A percentile compares a stretch with the other conserved stretches of the same genome.
phyloP scores from a whole-genome alignment of 2,329 filamentous ascomycete species.

The Xylariaceae sp. region DNA sequence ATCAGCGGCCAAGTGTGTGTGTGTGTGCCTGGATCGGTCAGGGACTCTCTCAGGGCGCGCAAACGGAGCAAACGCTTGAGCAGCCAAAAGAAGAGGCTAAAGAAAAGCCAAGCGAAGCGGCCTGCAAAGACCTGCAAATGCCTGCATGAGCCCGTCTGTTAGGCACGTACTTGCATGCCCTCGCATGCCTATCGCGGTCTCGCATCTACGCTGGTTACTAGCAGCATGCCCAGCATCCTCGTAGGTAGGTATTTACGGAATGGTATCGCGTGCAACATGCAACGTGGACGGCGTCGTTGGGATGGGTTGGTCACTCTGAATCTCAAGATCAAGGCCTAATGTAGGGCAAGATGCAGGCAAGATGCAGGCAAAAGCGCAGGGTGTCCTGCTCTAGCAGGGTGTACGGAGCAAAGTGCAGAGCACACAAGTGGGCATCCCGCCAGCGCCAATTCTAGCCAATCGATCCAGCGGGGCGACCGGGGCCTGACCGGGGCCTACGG shows the following conservation, averaged over 20 bases:
- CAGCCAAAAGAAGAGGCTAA: conserved; percentile 12
- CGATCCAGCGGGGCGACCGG: not conserved
- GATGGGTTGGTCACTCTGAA: conserved; percentile 25
- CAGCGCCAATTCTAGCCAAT: not conserved
- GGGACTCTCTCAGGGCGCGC: conserved; percentile 5
- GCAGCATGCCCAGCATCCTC: not conserved
- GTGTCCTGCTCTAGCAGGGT: too few relatives aligned
- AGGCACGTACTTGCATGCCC: not conserved
- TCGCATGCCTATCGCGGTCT: not conserved
- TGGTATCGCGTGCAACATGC: conserved; percentile 34
- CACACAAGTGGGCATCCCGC: not conserved
- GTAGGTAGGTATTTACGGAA: not conserved
- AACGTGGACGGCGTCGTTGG: conserved; percentile 37
- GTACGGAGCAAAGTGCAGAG: too few relatives aligned
- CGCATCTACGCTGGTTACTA: too few relatives aligned
- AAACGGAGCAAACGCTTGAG: conserved; percentile 23
- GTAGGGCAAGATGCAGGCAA: conserved; percentile 1
- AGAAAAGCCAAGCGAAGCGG: conserved; percentile 8
- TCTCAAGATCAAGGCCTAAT: conserved; percentile 16
- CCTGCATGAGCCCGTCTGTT: conserved; percentile 22
- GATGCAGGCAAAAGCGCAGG: too few relatives aligned
- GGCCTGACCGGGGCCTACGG: not conserved
- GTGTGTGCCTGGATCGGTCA: conserved; percentile 30
- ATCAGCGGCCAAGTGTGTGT: conserved; percentile 10
- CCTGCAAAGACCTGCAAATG: conserved; percentile 19